Percentiles rank a stretch among this genome's conserved stretches.
Conservation (phyloP, 2,329 filamentous ascomycete species). For the Exophiala sp. region DNA sequence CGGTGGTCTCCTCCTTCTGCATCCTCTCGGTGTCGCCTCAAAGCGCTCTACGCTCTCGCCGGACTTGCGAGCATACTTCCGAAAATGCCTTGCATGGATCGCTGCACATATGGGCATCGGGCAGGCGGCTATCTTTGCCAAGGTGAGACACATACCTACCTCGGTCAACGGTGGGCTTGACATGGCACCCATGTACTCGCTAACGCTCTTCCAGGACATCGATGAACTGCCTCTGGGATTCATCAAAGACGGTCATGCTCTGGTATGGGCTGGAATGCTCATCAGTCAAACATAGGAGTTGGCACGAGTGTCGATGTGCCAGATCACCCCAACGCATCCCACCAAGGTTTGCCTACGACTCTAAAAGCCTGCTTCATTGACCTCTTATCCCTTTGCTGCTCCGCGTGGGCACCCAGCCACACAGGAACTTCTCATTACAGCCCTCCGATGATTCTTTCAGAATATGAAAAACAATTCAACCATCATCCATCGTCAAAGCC, state of each 20-base stretch:
- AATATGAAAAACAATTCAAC: background rate
- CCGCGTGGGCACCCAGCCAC: too few relatives aligned
- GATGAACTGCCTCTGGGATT: background rate
- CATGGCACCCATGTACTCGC: background rate
- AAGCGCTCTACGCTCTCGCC: background rate
- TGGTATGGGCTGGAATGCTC: slow-evolving; percentile 1
- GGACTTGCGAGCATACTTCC: background rate
- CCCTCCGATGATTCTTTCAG: too few relatives aligned
- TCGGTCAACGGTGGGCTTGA: background rate
- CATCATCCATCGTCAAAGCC: slow-evolving; percentile 4
- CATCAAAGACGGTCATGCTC: background rate
- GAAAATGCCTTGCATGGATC: background rate
- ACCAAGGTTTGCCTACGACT: too few relatives aligned
- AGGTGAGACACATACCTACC: background rate
- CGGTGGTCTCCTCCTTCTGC: background rate
- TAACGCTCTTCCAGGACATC: background rate
- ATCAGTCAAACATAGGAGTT: background rate
- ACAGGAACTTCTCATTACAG: too few relatives aligned
- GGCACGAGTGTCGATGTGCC: too few relatives aligned
- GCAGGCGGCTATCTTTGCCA: background rate
- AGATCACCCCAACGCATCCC: too few relatives aligned
- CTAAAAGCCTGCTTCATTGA: too few relatives aligned
- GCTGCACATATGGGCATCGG: background rate
- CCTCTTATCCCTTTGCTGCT: too few relatives aligned
- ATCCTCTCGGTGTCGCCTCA: background rate